Conservation (phyloP, 129 eudicot genomes). For the Centella asiatica region DNA sequence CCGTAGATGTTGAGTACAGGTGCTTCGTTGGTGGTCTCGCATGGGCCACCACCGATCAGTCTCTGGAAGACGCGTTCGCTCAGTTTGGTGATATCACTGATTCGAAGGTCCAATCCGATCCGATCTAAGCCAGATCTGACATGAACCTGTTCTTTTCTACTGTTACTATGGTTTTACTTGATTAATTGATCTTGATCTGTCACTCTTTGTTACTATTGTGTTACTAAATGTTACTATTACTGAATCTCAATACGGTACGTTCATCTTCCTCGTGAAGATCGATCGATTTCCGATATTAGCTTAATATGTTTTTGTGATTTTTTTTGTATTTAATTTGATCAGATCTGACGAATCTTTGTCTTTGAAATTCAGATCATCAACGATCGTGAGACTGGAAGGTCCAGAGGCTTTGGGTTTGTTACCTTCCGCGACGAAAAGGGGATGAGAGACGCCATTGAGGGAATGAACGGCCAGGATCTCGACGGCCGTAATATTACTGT, state of each 20-base stretch:
- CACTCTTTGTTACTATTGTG: slow-evolving; percentile 29
- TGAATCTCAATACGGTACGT: slow-evolving; percentile 59
- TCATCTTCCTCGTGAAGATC: slow-evolving; percentile 59
- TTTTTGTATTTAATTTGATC: not conserved
- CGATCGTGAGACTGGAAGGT: slow-evolving; percentile 86
- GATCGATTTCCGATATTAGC: slow-evolving; percentile 27
- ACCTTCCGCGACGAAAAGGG: slow-evolving; percentile 62
- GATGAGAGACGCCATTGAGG: slow-evolving; percentile 79
- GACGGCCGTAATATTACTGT: slow-evolving; percentile 89
- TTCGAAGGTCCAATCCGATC: slow-evolving; percentile 64
- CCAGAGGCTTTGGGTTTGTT: slow-evolving; percentile 81
- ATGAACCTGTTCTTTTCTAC: slow-evolving; percentile 16
- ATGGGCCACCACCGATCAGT: slow-evolving; percentile 72
- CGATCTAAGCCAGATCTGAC: slow-evolving; percentile 19
- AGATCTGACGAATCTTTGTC: slow-evolving; percentile 20
- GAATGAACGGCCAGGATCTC: slow-evolving; percentile 79
- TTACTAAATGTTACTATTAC: slow-evolving; percentile 23
- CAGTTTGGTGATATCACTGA: slow-evolving; percentile 67
- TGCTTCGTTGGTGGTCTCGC: slow-evolving; percentile 95
- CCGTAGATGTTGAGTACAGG: slow-evolving; percentile 78
- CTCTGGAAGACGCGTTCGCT: slow-evolving; percentile 60
- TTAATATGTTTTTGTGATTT: not conserved
- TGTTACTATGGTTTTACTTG: slow-evolving; percentile 26
- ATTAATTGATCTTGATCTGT: slow-evolving; percentile 10
- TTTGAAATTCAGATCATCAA: slow-evolving; percentile 42